phyloP scores from a whole-genome alignment of 129 eudicot genomes.

The Chrysanthemum makinoi region DNA sequence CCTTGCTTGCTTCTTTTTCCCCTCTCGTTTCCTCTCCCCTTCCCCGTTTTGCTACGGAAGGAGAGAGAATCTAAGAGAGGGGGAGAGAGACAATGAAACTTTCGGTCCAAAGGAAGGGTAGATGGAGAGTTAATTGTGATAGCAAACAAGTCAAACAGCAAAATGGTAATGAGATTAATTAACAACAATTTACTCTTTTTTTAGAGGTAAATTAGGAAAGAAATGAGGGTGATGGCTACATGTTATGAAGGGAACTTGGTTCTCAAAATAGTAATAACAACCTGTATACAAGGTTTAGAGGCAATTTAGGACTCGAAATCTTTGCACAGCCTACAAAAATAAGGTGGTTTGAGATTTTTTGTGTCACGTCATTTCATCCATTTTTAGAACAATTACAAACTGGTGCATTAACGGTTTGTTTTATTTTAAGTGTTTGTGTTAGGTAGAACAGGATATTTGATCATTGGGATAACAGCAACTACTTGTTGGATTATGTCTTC shows the following conservation, averaged over 20 bases:
- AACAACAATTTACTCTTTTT: slow-evolving; percentile 13
- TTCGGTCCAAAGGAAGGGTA: slow-evolving; percentile 24
- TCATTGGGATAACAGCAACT: no score
- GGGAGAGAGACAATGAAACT: slow-evolving; percentile 6
- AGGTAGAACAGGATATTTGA: no score
- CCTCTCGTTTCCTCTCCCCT: not conserved
- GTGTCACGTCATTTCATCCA: not conserved
- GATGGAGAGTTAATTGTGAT: slow-evolving; percentile 33
- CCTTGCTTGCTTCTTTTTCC: slow-evolving; percentile 8
- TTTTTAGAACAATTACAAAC: not conserved
- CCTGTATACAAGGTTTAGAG: slow-evolving; percentile 14
- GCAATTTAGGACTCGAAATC: slow-evolving; percentile 27
- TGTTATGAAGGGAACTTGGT: slow-evolving; percentile 24
- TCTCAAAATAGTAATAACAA: slow-evolving; percentile 25
- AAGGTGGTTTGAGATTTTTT: slow-evolving; percentile 10
- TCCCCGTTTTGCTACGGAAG: not conserved
- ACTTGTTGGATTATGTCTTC: no score
- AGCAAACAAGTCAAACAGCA: slow-evolving; percentile 39
- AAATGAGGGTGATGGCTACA: slow-evolving; percentile 6
- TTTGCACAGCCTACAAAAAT: slow-evolving; percentile 30
- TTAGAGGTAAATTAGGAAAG: slow-evolving; percentile 26
- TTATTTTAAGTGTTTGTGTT: no score
- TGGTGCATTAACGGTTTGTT: not conserved
- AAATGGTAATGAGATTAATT: slow-evolving; percentile 27
- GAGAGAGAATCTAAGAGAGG: slow-evolving; percentile 24